These are phyloP conservation scores for Kondoa malvinella DNA, from an alignment of 768 basidiomycete genomes.

Conservation along the genomic window DNA sequence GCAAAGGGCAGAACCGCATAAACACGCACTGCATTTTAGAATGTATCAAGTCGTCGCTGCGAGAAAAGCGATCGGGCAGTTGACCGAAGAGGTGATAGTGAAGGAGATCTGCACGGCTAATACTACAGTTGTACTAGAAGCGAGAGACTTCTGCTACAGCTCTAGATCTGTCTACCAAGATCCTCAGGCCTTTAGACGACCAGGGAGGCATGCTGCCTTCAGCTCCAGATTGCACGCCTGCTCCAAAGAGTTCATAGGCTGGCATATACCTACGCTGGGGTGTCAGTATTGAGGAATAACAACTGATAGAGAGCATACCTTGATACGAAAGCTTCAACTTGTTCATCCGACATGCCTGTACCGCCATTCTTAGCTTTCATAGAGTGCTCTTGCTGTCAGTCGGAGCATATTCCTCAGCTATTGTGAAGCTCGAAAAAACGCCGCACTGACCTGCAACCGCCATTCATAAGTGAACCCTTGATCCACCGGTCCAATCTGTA, in stretches of 20 bases:
- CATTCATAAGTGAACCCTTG: constrained; percentile 57
- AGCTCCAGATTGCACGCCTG: constrained; percentile 26
- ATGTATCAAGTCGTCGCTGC: background rate
- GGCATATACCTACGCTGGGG: constrained; percentile 77
- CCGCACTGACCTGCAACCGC: constrained; percentile 39
- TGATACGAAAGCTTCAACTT: constrained; percentile 43
- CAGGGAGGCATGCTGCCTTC: background rate
- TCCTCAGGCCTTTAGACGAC: background rate
- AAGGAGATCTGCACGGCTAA: background rate
- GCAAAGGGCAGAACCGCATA: too few species aligned
- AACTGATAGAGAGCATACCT: constrained; percentile 8
- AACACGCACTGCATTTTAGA: background rate
- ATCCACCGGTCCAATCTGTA: constrained; percentile 44
- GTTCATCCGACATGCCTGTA: constrained; percentile 66
- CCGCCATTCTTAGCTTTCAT: constrained; percentile 79
- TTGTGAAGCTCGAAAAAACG: background rate
- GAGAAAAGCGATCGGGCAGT: background rate
- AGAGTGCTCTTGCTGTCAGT: constrained; percentile 65
- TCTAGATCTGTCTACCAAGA: background rate
- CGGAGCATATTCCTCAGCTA: background rate
- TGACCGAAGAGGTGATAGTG: background rate
- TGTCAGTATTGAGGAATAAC: background rate
- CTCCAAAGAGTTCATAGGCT: constrained; percentile 74
- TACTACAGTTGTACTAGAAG: background rate
- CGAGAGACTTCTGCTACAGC: background rate